Base-by-base conservation (phyloP, 2,329 filamentous ascomycete genomes). In the Colletotrichum horii region DNA sequence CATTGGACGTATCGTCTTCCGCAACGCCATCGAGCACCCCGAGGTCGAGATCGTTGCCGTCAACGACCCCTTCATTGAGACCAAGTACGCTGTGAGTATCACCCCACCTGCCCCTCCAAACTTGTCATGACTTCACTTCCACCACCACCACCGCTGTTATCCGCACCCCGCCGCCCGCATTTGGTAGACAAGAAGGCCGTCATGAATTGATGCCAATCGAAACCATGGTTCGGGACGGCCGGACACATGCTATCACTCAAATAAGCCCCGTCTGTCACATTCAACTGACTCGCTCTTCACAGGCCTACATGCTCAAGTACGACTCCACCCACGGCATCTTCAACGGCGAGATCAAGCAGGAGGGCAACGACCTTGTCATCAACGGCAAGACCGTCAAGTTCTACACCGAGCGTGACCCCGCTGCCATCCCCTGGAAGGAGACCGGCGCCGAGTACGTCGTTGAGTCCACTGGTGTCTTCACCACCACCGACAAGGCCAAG, bases 271-370 rank as follows among this genome's bases (percentile, higher is more conserved):
- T 19, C 34, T 62, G 26, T 38, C 38, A 24, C 12, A 22, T 32
- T 72, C 19, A n/a, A 26, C 71, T 78, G 58, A 77, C 65, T 15
- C 66, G 71, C 66, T 69, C 67, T 66, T 48, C 43, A 30, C 78
- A 98, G 96, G 95, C 94, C 86, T 98, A 98, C 93, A 98, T 98
- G 97, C 94, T 99, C 90, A 97, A 98, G 92, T 98, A 98, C 88
- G 97, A 99, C 92, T 96, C 95, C 83, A 96, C 95, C 87, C 97
- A 99, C 93, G 97, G 97, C 82, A 86, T 92, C 86, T 99, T 98
- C 94, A 97, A 98, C 91, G 96, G 96, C 82, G 93, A 94, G 77
- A 92, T 98, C 87, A 88, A 93, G 87, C 89, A 94, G 85, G 90
- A 93, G 77, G 87, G 87, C 81, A 92, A 91, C 83, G 91, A 94